Evolutionary conservation across 169 alveolate species (phyloP).

Genomic region (Cryptosporidium andersoni): DNA sequence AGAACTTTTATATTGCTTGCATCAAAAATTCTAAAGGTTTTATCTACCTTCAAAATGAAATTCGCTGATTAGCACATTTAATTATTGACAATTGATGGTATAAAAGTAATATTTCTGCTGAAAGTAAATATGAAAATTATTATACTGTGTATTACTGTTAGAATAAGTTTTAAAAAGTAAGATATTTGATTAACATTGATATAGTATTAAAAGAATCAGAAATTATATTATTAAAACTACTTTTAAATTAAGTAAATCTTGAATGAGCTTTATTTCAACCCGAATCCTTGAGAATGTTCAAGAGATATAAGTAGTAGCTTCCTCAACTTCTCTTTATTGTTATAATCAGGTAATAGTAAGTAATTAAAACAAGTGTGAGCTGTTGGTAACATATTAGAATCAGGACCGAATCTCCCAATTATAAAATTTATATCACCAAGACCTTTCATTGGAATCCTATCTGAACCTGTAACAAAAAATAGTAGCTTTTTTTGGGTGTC

Average conservation of each 20-base stretch:
- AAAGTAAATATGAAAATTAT: too few relatives aligned
- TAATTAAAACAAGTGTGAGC: constrained; percentile 94
- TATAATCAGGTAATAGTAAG: constrained; percentile 87
- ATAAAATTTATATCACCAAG: constrained; percentile 77
- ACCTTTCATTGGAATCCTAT: constrained; percentile 84
- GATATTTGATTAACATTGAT: too few relatives aligned
- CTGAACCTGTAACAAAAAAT: constrained; percentile 84
- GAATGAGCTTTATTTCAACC: constrained; percentile 74
- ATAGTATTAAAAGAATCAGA: too few relatives aligned
- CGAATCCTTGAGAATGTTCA: constrained; percentile 89
- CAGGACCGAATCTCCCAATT: constrained; percentile 82
- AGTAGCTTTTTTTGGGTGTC: constrained; percentile 81
- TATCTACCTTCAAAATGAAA: too few relatives aligned
- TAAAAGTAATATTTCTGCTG: too few relatives aligned
- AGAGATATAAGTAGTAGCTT: constrained; percentile 82
- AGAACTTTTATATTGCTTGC: too few relatives aligned
- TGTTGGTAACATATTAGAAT: constrained; percentile 86
- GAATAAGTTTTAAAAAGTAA: too few relatives aligned
- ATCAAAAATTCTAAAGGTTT: too few relatives aligned
- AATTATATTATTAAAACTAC: background rate
- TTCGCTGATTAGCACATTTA: too few relatives aligned
- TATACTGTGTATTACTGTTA: too few relatives aligned
- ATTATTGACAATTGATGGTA: too few relatives aligned
- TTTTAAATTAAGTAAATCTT: background rate
- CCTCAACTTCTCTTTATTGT: constrained; percentile 79